phyloP scores from a whole-genome alignment of 768 basidiomycete genomes.

The Mycena albidolilacea region DNA sequence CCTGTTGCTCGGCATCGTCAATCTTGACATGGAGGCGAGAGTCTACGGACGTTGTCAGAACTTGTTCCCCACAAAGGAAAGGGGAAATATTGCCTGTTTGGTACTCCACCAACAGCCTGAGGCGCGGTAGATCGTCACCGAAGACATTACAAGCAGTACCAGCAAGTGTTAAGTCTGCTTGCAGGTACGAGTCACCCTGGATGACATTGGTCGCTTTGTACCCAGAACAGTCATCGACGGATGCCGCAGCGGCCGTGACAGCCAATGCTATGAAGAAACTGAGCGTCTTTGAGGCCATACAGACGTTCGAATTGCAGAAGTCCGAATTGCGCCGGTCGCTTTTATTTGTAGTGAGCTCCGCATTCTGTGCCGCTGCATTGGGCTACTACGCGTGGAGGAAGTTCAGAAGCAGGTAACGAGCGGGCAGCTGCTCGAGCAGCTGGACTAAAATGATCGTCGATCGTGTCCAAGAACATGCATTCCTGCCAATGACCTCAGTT shows the following conservation, averaged over 20 bases:
- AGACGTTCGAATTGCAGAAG: not conserved
- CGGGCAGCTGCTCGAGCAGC: too few species aligned
- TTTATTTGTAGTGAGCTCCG: not conserved
- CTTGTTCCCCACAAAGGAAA: not conserved
- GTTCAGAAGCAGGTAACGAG: too few species aligned
- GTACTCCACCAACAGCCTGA: slow-evolving; percentile 2
- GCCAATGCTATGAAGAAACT: not conserved
- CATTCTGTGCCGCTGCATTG: too few species aligned
- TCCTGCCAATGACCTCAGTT: too few species aligned
- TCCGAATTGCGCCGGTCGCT: not conserved
- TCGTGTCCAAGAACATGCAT: too few species aligned
- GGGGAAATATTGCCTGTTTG: not conserved
- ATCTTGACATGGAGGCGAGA: slow-evolving; percentile 2
- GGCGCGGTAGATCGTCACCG: not conserved
- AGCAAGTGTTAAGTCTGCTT: slow-evolving; percentile 1
- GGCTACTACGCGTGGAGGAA: too few species aligned
- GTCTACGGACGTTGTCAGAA: not conserved
- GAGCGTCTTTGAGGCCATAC: not conserved
- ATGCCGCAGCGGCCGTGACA: not conserved
- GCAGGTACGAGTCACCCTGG: not conserved
- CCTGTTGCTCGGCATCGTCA: not conserved
- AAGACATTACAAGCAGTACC: not conserved
- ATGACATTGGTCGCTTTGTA: not conserved
- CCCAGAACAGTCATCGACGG: slow-evolving; percentile 2
- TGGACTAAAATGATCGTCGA: too few species aligned